A percentile compares a stretch with the other conserved stretches of the same genome.
These are phyloP conservation scores for Cutaneotrichosporon sp. DNA, from an alignment of 1,284 basidiomycete species.

Conservation along the genomic window DNA sequence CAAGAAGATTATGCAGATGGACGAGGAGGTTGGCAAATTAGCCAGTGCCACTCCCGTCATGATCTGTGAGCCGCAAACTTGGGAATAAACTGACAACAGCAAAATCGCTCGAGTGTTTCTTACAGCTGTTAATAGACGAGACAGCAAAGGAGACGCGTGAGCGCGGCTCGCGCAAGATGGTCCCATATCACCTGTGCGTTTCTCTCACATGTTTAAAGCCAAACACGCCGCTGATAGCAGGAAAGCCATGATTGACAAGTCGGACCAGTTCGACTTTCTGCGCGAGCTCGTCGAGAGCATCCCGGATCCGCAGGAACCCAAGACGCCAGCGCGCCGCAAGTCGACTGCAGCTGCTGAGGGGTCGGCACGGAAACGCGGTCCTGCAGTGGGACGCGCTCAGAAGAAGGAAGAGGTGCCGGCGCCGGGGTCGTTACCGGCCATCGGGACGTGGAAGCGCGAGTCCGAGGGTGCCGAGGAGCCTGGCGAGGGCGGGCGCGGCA, in stretches of 20 bases:
- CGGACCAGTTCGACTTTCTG: slow-evolving; percentile 90
- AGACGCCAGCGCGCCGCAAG: slow-evolving; percentile 21
- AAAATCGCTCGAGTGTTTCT: slow-evolving; percentile 93
- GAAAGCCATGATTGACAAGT: slow-evolving; percentile 88
- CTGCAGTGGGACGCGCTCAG: not conserved
- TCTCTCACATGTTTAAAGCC: not conserved
- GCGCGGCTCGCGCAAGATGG: slow-evolving; percentile 84
- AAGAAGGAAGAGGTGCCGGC: slow-evolving; percentile 28
- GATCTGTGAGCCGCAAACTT: slow-evolving; percentile 69
- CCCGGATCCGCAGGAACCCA: slow-evolving; percentile 69
- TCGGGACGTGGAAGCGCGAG: slow-evolving; percentile 58
- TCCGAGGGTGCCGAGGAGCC: slow-evolving; percentile 55
- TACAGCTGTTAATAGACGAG: slow-evolving; percentile 81
- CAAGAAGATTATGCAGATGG: slow-evolving; percentile 99
- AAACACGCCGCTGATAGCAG: slow-evolving; percentile 55
- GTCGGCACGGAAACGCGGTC: slow-evolving; percentile 2
- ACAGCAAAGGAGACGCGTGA: slow-evolving; percentile 76
- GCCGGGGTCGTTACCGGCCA: slow-evolving; percentile 32
- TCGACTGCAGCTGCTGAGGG: not conserved
- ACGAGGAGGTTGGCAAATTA: slow-evolving; percentile 99
- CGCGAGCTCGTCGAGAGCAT: slow-evolving; percentile 89
- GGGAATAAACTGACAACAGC: slow-evolving; percentile 58
- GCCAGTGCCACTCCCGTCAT: slow-evolving; percentile 95
- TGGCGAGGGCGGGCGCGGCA: slow-evolving; percentile 45
- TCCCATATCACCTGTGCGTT: slow-evolving; percentile 87